Evolutionary conservation across 1,284 basidiomycete species (phyloP), one percentile per base, ranked within the genome.

Genomic region (Acaromyces ingoldii): DNA sequence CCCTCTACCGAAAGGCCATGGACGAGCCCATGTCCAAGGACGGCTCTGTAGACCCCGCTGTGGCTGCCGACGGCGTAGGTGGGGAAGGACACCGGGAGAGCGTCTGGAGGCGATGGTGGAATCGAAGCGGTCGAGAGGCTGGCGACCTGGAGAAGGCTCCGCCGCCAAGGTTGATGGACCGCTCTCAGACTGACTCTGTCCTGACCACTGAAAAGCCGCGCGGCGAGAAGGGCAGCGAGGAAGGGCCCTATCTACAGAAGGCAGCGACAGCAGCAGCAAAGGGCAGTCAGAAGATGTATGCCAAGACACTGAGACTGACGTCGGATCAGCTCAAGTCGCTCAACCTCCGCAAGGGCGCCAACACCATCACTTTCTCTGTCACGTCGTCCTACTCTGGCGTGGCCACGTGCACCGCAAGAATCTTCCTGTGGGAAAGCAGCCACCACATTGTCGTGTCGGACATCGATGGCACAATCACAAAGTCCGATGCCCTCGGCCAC

Each of bases 391-490:
- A 88, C 44, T 87, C 89, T 4, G 89, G 90, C 5, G 82, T 83
- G 2, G 85, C 89, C 1, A 71, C 63, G 9, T 96, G 92, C 64
- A 85, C 89, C 1, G 91, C 95, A 7, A 82, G 91, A 3, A 89
- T 99, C 63, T 99, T 98, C 66, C 80, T 98, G 15, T 98, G 92
- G 93, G 89, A 97, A 58, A 83, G 85, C 25, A 85, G 84, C 7
- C 90, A 96, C 75, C 82, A 83, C 24, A 84, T 98, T 21, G 88
- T 98, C 29, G 85, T 99, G 38, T 97, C 92, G 30, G 95, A 99
- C 74, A 98, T 99, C 59, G 95, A 99, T 73, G 95, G 95, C 1
- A 99, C 95, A 0, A 99, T 99, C 74, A 99, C 95, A 30, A 64
- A 62, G 76, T 97, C 92, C 1, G 95, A 99, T 77, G 95, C 91